A percentile compares a stretch with the other conserved stretches of the same genome.
Conservation (phyloP, 2,329 filamentous ascomycete genomes). For the Trichoderma breve region DNA sequence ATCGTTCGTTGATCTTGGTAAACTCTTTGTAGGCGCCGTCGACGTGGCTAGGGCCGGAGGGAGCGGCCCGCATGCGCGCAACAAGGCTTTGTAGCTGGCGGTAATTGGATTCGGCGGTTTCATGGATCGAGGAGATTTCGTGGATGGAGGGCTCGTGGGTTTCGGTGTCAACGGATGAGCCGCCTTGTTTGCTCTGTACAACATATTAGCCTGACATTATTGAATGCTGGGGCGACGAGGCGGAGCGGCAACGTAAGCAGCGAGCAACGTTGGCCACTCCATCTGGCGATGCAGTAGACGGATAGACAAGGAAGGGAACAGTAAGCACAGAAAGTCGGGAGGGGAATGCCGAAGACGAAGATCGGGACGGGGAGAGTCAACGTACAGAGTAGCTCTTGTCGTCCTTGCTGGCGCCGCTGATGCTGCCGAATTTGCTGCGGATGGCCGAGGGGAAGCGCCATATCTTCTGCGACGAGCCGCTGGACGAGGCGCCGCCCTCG, state of each 20-base stretch:
- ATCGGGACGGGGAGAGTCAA: background rate
- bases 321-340: background rate
- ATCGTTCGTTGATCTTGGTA: conserved; percentile 40
- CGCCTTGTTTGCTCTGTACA: conserved; percentile 16
- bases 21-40: conserved; percentile 47
- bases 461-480: conserved; percentile 23
- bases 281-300: background rate
- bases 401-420: conserved; percentile 25
- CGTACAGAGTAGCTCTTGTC: conserved; percentile 24
- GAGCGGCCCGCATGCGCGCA: conserved; percentile 36
- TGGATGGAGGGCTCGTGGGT: conserved; percentile 31
- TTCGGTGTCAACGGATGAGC: conserved; percentile 26
- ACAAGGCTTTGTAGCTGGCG: conserved; percentile 38
- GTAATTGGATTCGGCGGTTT: conserved; percentile 34
- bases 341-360: background rate
- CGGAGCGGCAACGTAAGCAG: background rate
- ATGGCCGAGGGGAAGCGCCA: conserved; percentile 27
- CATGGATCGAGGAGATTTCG: conserved; percentile 29
- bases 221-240: background rate
- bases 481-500: conserved; percentile 27
- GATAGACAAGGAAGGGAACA: background rate
- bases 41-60: conserved; percentile 37
- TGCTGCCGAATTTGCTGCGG: conserved; percentile 25
- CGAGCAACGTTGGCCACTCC: background rate
- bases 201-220: background rate